A percentile compares a stretch with the other conserved stretches of the same genome.
These are phyloP conservation scores for Patellifolia procumbens DNA, from an alignment of 179 eudicot species.

Conservation along the genomic window DNA sequence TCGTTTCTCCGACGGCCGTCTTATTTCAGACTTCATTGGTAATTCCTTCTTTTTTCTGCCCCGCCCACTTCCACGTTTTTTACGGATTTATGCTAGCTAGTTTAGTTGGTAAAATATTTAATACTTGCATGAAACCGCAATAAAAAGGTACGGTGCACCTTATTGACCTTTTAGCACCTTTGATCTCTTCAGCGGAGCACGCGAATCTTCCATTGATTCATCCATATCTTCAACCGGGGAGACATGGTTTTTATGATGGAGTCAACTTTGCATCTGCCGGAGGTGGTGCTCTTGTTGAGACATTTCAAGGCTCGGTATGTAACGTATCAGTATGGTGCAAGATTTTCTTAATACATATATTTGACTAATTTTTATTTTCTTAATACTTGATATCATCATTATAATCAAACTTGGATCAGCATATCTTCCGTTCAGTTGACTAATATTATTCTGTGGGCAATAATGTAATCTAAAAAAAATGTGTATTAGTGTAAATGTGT, in stretches of 20 bases:
- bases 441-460: background rate
- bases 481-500: too few species aligned
- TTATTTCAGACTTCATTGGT: conserved; percentile 75
- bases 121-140: background rate
- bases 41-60: background rate
- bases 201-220: conserved; percentile 41
- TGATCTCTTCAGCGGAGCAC: conserved; percentile 38
- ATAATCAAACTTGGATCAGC: background rate
- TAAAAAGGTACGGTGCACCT: background rate
- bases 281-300: conserved; percentile 44
- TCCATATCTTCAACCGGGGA: conserved; percentile 47
- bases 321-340: background rate
- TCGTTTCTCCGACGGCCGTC: conserved; percentile 79
- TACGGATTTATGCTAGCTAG: background rate
- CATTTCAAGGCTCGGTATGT: conserved; percentile 60
- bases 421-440: conserved; percentile 3
- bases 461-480: background rate
- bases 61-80: background rate
- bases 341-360: background rate
- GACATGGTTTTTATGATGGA: conserved; percentile 27
- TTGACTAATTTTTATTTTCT: too few species aligned
- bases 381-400: background rate
- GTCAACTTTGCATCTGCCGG: conserved; percentile 44
- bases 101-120: background rate
- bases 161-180: conserved; percentile 20